A percentile compares a stretch with the other conserved stretches of the same genome.
Conservation (phyloP, 2,329 filamentous ascomycete genomes). For the Thelonectria blattea region DNA sequence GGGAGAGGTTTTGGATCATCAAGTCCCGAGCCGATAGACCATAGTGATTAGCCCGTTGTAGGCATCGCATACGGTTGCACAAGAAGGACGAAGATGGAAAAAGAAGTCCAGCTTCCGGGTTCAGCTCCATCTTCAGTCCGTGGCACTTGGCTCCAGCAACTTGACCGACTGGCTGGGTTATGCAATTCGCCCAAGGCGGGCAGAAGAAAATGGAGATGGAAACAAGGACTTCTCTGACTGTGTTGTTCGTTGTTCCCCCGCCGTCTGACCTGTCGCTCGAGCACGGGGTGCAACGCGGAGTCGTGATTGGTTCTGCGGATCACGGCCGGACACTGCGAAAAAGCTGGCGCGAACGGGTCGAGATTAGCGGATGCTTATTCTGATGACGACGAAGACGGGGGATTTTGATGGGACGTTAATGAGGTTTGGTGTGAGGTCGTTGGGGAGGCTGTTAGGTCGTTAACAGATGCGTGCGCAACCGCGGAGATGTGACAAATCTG, state of each 20-base stretch:
- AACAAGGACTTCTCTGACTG: neutral
- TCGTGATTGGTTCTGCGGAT: constrained; percentile 39
- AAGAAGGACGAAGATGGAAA: neutral
- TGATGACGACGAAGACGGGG: constrained; percentile 16
- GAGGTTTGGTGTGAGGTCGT: neutral
- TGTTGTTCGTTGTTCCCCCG: neutral
- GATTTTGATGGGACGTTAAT: constrained; percentile 9
- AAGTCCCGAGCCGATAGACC: neutral
- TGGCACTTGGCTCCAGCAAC: neutral
- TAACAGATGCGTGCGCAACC: neutral
- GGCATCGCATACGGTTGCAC: neutral
- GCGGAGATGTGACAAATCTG: neutral
- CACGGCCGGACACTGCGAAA: constrained; percentile 17
- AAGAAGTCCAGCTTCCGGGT: neutral
- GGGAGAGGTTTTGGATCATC: neutral
- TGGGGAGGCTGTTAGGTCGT: fast-evolving
- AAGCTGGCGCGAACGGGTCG: constrained; percentile 28
- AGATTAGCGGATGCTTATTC: constrained; percentile 39
- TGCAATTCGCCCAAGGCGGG: neutral
- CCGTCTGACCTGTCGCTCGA: constrained; percentile 38
- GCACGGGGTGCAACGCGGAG: constrained; percentile 41
- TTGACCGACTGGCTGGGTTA: neutral
- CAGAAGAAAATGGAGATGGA: neutral
- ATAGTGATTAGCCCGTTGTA: neutral
- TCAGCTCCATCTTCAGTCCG: neutral